Evolutionary conservation across 257 asterid species (phyloP), one percentile per base, ranked within the genome.

Genomic region (Jasminum sambac): DNA sequence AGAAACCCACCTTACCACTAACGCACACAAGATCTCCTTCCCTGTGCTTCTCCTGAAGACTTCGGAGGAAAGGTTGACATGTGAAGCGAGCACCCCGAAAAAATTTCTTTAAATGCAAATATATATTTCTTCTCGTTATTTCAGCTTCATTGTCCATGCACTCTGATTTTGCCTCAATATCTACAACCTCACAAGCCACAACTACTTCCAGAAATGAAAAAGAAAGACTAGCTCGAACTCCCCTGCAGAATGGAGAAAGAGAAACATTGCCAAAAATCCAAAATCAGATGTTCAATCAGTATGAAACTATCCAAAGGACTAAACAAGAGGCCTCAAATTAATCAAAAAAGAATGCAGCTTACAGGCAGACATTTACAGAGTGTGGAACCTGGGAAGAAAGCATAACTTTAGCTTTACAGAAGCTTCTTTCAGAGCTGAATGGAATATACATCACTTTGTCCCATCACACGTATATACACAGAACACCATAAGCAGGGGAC

Each of bases 81-180:
- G 97, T 89, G 82, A 91, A 94, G 67, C 99, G 99, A 46, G 90
- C 72, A 48, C 99, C 99, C 67, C 99, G 95, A 63, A 91, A 94
- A 84, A 86, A 94, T 69, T 86, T 88, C 86, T 94, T 94, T 84
- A 94, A 88, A 86, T 94, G 97, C 83, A 94, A 75, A 75, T 76
- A 80, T 57, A 91, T 77, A 25, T 85, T 86, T 73, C 84, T 84
- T 63, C 72, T 81, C 74, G 69, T 78, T 58, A 67, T 76, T 63
- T 81, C 87, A 64, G 71, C 74, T 72, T 73, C 84, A 66, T 80
- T 87, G 48, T 69, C 73, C 48, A 79, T 42, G 66, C 84, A 78
- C 61, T 76, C 84, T 50, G 96, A 74, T 63, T 68, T 74, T n/a
- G 81, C 68, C 43, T 76, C 78, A 23, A 40, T 48, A 69, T 86